These are phyloP conservation scores for Lodderomyces theae DNA, from an alignment of 1,139 yeast genomes.

Conservation along the genomic window DNA sequence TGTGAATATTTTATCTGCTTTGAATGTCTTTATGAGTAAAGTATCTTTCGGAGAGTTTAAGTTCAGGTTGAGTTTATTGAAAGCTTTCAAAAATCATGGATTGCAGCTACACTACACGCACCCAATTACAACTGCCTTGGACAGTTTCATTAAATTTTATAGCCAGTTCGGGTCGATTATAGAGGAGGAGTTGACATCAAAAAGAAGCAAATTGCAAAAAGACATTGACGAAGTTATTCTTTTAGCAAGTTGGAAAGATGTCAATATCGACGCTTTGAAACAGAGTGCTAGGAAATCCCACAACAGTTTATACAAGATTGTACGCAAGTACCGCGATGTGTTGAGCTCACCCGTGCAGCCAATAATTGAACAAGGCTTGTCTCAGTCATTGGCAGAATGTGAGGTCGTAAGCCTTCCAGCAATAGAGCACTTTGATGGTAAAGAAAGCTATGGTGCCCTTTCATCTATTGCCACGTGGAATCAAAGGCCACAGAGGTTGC, in stretches of 20 bases:
- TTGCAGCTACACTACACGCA: constrained; percentile 19
- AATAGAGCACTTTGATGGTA: constrained; percentile 18
- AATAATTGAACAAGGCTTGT: constrained; percentile 63
- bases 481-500: constrained; percentile 54
- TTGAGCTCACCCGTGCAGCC: constrained; percentile 53
- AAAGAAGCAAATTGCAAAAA: constrained; percentile 62
- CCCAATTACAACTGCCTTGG: constrained; percentile 42
- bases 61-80: constrained; percentile 55
- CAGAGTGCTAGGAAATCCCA: constrained; percentile 93
- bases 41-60: constrained; percentile 73
- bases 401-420: constrained; percentile 10
- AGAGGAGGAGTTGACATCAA: constrained; percentile 39
- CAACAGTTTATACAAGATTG: constrained; percentile 74
- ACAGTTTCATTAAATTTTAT: constrained; percentile 64
- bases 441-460: constrained; percentile 9
- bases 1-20: constrained; percentile 57
- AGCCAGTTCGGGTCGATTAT: constrained; percentile 58
- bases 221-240: constrained; percentile 81
- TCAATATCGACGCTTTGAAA: constrained; percentile 86
- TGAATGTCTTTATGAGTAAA: constrained; percentile 73
- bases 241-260: constrained; percentile 96
- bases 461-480: constrained; percentile 43
- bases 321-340: constrained; percentile 74
- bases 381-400: constrained; percentile 6
- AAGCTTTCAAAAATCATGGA: constrained; percentile 60